phyloP scores from a whole-genome alignment of 352 stramenopile species.

The Phytophthora pini region DNA sequence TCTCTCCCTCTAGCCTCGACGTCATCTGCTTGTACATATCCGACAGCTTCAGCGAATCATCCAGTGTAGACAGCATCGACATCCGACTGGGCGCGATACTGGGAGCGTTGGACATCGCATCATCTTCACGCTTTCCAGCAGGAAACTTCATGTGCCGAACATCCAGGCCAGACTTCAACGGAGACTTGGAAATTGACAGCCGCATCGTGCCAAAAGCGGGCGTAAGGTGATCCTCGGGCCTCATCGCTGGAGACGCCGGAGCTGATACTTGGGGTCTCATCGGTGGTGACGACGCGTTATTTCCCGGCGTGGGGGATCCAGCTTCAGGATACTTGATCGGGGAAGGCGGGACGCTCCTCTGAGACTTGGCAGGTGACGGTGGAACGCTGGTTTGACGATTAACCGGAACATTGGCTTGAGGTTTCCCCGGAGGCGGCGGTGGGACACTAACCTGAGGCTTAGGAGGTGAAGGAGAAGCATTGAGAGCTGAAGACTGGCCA shows the following conservation, averaged over 20 bases:
- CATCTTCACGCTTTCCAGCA: constrained; percentile 36
- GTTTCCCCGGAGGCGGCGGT: constrained; percentile 13
- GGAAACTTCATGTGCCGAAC: constrained; percentile 35
- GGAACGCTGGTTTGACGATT: constrained; percentile 7
- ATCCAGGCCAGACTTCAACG: constrained; percentile 29
- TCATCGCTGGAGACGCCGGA: constrained; percentile 25
- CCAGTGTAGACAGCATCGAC: constrained; percentile 54
- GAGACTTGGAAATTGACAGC: constrained; percentile 27
- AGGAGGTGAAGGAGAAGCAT: constrained; percentile 4
- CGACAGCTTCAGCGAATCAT: constrained; percentile 69
- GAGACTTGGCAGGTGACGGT: constrained; percentile 15
- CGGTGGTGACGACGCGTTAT: constrained; percentile 12
- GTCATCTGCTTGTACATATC: constrained; percentile 90
- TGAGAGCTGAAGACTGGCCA: neutral
- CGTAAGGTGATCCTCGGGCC: constrained; percentile 25
- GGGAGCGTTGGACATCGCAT: constrained; percentile 37
- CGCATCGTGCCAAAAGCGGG: constrained; percentile 28
- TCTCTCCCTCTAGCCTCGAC: constrained; percentile 73
- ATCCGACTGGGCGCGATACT: constrained; percentile 42
- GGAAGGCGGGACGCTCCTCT: constrained; percentile 1
- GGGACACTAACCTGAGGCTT: constrained; percentile 9
- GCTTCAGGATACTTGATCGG: constrained; percentile 15
- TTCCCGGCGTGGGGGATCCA: constrained; percentile 4
- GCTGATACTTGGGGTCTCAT: constrained; percentile 21
- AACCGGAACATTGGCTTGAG: neutral